These are phyloP conservation scores for Penicillium ochrochloron DNA, from an alignment of 495 filamentous ascomycete genomes.

Conservation along the genomic window DNA sequence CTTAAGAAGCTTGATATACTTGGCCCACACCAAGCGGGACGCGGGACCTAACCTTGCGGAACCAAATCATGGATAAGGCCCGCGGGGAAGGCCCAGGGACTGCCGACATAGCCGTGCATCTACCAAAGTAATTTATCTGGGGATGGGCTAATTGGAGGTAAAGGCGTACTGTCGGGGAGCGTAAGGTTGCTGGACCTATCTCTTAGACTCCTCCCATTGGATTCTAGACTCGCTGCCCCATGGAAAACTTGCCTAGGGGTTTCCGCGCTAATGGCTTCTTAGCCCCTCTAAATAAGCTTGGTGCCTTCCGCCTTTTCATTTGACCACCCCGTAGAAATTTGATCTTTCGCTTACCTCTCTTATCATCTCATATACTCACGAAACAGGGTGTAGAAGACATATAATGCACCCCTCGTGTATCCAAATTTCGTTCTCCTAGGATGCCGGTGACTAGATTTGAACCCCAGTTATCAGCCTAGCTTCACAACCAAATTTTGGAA, in stretches of 20 bases:
- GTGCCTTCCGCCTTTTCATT: too few species aligned
- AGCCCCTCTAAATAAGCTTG: too few species aligned
- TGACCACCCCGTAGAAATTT: not conserved
- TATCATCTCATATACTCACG: too few species aligned
- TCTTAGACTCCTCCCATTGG: too few species aligned
- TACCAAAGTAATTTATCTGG: not conserved
- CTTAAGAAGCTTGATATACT: not conserved
- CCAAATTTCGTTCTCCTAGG: too few species aligned
- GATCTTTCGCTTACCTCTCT: slow-evolving; percentile 6
- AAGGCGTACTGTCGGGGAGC: not conserved
- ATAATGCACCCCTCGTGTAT: too few species aligned
- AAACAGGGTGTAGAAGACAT: too few species aligned
- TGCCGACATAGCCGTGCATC: not conserved
- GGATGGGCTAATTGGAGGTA: not conserved
- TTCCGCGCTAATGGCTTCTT: too few species aligned
- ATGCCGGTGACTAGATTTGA: slow-evolving; percentile 14
- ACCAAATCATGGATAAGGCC: not conserved
- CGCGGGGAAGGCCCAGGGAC: not conserved
- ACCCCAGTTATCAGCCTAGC: slow-evolving; percentile 17
- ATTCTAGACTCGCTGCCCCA: too few species aligned
- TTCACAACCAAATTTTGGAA: slow-evolving; percentile 21
- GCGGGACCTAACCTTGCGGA: not conserved
- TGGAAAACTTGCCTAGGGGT: too few species aligned
- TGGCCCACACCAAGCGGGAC: not conserved
- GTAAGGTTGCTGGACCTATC: too few species aligned